These are phyloP conservation scores for Penicillium sp. DNA, from an alignment of 2,329 filamentous ascomycete species.

Conservation along the genomic window DNA sequence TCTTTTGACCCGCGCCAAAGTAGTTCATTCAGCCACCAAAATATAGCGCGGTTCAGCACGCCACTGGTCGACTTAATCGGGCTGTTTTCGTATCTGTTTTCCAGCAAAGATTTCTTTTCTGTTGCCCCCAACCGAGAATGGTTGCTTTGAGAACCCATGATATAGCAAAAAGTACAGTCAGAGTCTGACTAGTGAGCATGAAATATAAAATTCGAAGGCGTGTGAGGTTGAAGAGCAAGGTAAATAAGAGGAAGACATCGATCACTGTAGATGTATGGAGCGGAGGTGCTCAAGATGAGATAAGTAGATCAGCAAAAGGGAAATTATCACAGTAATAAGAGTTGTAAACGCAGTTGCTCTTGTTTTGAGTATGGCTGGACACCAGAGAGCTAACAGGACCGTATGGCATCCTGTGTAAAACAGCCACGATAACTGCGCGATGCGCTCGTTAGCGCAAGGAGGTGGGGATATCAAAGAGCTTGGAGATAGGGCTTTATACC, in stretches of 20 bases:
- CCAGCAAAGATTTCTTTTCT: constrained; percentile 37
- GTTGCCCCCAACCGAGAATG: constrained; percentile 43
- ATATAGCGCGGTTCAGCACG: constrained; percentile 28
- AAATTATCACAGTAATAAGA: constrained; percentile 2
- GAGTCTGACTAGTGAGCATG: constrained; percentile 6
- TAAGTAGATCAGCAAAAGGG: constrained; percentile 8
- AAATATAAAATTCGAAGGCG: constrained; percentile 20
- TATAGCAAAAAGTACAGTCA: constrained; percentile 10
- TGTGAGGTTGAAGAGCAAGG: constrained; percentile 14
- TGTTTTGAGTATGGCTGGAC: constrained; percentile 12
- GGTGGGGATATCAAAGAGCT: background rate
- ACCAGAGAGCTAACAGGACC: constrained; percentile 12
- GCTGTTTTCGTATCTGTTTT: constrained; percentile 8
- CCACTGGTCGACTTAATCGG: constrained; percentile 24
- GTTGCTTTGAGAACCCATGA: constrained; percentile 36
- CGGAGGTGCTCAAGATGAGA: constrained; percentile 21
- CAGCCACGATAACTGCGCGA: constrained; percentile 7
- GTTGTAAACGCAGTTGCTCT: constrained; percentile 12
- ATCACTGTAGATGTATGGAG: constrained; percentile 17
- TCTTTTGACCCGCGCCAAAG: constrained; percentile 30
- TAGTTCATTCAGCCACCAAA: constrained; percentile 40
- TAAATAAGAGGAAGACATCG: constrained; percentile 9
- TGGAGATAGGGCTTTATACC: background rate
- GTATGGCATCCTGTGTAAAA: constrained; percentile 15
- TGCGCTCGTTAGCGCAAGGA: background rate